Evolutionary conservation across 139 green algal species (phyloP).

Genomic region (Chlamydomonas schloesseri): DNA sequence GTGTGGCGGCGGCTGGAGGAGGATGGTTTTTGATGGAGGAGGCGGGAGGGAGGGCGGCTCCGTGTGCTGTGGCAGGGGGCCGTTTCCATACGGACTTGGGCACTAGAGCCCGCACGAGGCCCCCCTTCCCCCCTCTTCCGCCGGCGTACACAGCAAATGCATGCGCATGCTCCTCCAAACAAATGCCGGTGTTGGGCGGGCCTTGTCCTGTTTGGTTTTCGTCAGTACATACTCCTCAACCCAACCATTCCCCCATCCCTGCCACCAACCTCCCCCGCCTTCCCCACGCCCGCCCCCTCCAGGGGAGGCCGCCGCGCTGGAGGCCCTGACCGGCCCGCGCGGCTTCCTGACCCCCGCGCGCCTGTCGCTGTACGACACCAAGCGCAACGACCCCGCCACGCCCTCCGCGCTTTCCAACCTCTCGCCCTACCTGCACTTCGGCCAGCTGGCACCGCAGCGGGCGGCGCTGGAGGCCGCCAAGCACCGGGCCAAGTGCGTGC

Average conservation of each 20-base stretch:
- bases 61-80: too few relatives aligned
- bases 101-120: too few relatives aligned
- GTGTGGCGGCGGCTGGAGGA: neutral
- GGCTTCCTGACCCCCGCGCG: constrained; percentile 85
- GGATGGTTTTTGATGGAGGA: too few relatives aligned
- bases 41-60: too few relatives aligned
- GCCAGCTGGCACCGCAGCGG: constrained; percentile 82
- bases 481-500: constrained; percentile 67
- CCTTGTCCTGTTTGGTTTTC: too few relatives aligned
- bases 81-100: too few relatives aligned
- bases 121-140: too few relatives aligned
- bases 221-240: too few relatives aligned
- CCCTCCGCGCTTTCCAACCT: constrained; percentile 80
- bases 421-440: constrained; percentile 95
- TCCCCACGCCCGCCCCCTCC: neutral
- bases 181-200: too few relatives aligned
- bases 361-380: constrained; percentile 79
- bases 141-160: too few relatives aligned
- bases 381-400: constrained; percentile 89
- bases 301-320: constrained; percentile 50
- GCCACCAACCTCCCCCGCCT: neutral
- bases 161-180: too few relatives aligned
- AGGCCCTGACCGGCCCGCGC: constrained; percentile 65
- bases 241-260: too few relatives aligned
- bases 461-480: constrained; percentile 88